These are phyloP conservation scores for Fusarium illudens DNA, from an alignment of 2,329 filamentous ascomycete genomes.

Conservation along the genomic window DNA sequence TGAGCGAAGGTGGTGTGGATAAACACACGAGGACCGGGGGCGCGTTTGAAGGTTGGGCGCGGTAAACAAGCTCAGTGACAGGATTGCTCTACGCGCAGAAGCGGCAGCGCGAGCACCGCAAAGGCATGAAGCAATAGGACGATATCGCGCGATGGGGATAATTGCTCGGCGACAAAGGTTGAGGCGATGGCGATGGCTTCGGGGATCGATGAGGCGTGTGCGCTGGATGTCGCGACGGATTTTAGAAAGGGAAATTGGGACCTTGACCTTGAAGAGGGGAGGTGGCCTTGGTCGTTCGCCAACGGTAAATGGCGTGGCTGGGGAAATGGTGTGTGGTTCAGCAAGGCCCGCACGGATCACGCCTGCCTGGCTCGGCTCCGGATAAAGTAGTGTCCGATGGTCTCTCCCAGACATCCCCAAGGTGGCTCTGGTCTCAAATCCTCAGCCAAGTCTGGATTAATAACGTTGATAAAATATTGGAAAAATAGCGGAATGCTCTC, in stretches of 20 bases:
- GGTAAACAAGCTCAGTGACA: conserved; percentile 47
- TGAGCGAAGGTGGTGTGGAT: conserved; percentile 41
- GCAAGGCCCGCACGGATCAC: background rate
- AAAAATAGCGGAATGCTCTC: background rate
- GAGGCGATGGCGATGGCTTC: conserved; percentile 36
- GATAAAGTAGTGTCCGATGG: background rate
- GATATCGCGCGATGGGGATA: conserved; percentile 34
- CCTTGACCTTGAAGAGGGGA: conserved; percentile 40
- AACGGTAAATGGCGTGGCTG: conserved; percentile 53
- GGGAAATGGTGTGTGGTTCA: conserved; percentile 38
- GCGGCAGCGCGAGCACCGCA: conserved; percentile 43
- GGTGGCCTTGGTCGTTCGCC: conserved; percentile 41
- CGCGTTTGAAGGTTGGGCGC: conserved; percentile 37
- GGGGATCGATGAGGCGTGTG: conserved; percentile 35
- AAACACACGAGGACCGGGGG: conserved; percentile 46
- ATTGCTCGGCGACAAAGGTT: conserved; percentile 39
- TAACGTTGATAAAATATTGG: background rate
- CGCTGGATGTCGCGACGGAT: conserved; percentile 40
- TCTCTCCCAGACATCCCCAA: background rate
- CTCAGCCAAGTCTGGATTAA: background rate
- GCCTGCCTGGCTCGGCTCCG: conserved; percentile 1
- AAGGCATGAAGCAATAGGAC: conserved; percentile 41
- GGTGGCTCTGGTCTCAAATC: background rate
- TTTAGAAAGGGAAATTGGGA: conserved; percentile 43
- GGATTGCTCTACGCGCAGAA: conserved; percentile 46